Base-by-base conservation (phyloP, 2,329 filamentous ascomycete species). In the Cucurbitaria berberidis region DNA sequence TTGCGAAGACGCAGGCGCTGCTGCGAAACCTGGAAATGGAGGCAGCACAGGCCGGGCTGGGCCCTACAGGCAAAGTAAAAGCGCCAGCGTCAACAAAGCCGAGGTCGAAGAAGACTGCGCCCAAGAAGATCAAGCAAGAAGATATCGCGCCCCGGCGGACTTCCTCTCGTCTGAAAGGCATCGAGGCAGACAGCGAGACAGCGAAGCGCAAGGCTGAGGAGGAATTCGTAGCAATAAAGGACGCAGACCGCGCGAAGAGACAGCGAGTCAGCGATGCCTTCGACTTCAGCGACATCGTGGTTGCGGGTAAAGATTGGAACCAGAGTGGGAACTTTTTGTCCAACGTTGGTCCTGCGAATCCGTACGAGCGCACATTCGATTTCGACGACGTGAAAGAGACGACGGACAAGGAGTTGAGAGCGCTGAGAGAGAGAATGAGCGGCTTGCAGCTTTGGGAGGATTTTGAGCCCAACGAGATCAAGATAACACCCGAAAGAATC, bases 341-440 rank as follows among this genome's bases (percentile, higher is more conserved):
- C 0, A 84, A 84, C 53, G 80, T 93, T 83, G 68, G 90, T 83
- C 82, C 84, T 18, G 91, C 92, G 0, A 86, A 89, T 60, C 91
- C 92, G 0, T 91, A 93, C 42, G 83, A 91, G 48, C 82, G 91
- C 18, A 98, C 93, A 0, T 98, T 98, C 68, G 88, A 86, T 0
- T 86, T 89, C n/a, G 87, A 93, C 1, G 90, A 96, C 73, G 83
- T 95, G 4, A 87, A 88, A 55, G 86, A 91, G 57, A 96, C 91
- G 0, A 87, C 84, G 0, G 87, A 96, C 67, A 87, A 89, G 64
- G 87, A 88, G 19, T 69, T 98, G 7, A 89, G 88, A 68, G 83
- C 84, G 0, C 62, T 97, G 48, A 81, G 93, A 27, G 81, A 90
- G 70, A 87, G 86, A 40, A 93, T 98, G 89, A 88, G 85, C 55